Evolutionary conservation across 2,329 filamentous ascomycete genomes (phyloP), one percentile per base, ranked within the genome.

Genomic region (Xenoacremonium recifei): DNA sequence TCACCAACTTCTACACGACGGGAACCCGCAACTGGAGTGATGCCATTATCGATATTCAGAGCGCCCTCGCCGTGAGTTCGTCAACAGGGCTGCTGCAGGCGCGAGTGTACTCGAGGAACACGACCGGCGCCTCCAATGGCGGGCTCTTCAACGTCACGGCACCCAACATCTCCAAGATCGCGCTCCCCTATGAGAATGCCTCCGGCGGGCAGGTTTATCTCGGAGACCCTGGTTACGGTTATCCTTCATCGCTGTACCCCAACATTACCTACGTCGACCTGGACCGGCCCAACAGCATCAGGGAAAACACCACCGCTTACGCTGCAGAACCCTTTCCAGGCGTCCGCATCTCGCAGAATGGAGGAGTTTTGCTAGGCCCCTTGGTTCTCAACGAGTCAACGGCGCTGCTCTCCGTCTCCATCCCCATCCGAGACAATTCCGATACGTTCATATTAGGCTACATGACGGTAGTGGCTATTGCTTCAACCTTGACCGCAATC

Each of bases 381-480:
- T 72, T 88, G 43, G 71, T 79, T 18, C 66, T 93, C 49, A 93
- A 95, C 60, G 69, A 78, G 33, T 80, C 81, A 0, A 87, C 85
- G 49, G 87, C 87, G 17, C 69, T 96, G 10, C 62, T 95, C 11
- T 96, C 90, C 3, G 71, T 95, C 44, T 95, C 90, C 0, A 68
- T 92, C 13, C 88, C 90, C 0, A 80, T 96, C 39, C 77, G 87
- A 45, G 82, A 85, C 59, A 73, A 74, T 2, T 75, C 76, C 3
- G 62, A 67, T 31, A 69, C 68, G 4, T 82, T 85, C 48, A 78
- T 92, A 1, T 72, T 96, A 5, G 91, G 89, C 2, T 96, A 89
- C 70, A 78, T 96, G 70, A 95, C 89, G 1, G 69, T 92, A 3
- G 72, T 95, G n/a, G 77, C 87, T 41, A 79, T 87, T 42, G 84